Base-by-base conservation (phyloP, 2,329 filamentous ascomycete species). In the Proliferodiscus dingleyae region DNA sequence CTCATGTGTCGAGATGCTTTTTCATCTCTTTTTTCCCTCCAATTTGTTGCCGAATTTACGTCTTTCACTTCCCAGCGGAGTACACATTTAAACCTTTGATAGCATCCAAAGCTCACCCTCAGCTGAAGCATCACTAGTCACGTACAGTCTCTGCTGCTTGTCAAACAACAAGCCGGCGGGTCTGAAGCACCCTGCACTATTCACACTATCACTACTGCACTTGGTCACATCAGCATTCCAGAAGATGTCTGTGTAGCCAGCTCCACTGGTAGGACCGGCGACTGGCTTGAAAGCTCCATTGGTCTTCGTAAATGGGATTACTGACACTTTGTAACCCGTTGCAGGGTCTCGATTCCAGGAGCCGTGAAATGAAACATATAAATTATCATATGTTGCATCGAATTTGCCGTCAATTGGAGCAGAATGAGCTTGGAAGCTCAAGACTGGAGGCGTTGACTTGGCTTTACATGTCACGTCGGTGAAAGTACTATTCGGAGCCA, bases 401-500 rank as follows among this genome's bases (percentile, higher is more conserved):
- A 55, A 55, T 41, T 51, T 49, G 11, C 45, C 37, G 37, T 55
- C 52, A 8, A 55, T 46, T 10, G 50, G 52, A 13, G 52, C 52
- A 8, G 50, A 53, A 24, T 55, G 50, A 5, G 52, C 52, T 38
- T 55, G 52, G 37, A 50, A 55, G 10, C 45, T 37, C 7, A 55
- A 34, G 19, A 48, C 37, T 7, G 52, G 44, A 2, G 50, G 43
- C 4, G 36, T 39, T 13, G 46, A 47, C 37, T 19, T n/a, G 22
- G 38, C 21, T 28, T 41, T 47, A 37, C 53, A 56, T 8, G 37
- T 48, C 6, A 40, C 34, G 26, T 54, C 53, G 30, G 40, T 50
- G 47, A 47, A 54, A 7, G 51, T 50, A 9, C 6, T 22, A 34
- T 56, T 54, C 4, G 53, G 53, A 9, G 49, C 39, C 2, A 49